A percentile compares a stretch with the other conserved stretches of the same genome.
Evolutionary conservation across 2,329 filamentous ascomycete species (phyloP).

Genomic region (Sclerotinia nivalis): DNA sequence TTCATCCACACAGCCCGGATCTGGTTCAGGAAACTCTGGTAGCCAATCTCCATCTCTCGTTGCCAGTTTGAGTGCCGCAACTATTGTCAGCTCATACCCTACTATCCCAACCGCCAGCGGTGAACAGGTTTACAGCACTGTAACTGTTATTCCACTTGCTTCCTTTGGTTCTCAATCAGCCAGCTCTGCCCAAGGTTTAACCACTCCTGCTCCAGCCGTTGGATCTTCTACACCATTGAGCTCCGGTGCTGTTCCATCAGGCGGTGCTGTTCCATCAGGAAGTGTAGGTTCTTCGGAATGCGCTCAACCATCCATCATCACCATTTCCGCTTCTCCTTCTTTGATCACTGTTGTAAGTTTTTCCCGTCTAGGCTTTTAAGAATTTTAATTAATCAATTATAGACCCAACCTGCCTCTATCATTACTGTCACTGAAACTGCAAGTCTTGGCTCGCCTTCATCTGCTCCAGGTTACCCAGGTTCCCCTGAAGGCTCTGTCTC

Average conservation of each 20-base stretch:
- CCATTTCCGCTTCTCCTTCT: constrained; percentile 10
- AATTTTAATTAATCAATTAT: neutral
- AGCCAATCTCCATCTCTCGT: constrained; percentile 7
- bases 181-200: constrained; percentile 1
- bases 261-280: neutral
- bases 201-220: constrained; percentile 1
- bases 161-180: neutral
- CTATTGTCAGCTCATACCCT: neutral
- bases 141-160: constrained; percentile 19
- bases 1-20: neutral
- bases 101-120: neutral
- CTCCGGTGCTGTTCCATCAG: neutral
- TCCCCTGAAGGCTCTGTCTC: neutral
- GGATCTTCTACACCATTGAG: constrained; percentile 6
- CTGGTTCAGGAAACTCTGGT: constrained; percentile 13
- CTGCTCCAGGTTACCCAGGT: constrained; percentile 1
- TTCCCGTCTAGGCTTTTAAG: neutral
- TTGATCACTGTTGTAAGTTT: constrained; percentile 20
- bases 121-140: constrained; percentile 1
- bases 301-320: constrained; percentile 15
- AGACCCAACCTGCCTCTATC: constrained; percentile 17
- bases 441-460: constrained; percentile 2
- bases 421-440: constrained; percentile 15
- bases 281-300: constrained; percentile 9
- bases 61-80: neutral